Percentiles rank a stretch among this genome's conserved stretches.
Conservation (phyloP, 2,329 filamentous ascomycete species). For the Penicillium sp. region DNA sequence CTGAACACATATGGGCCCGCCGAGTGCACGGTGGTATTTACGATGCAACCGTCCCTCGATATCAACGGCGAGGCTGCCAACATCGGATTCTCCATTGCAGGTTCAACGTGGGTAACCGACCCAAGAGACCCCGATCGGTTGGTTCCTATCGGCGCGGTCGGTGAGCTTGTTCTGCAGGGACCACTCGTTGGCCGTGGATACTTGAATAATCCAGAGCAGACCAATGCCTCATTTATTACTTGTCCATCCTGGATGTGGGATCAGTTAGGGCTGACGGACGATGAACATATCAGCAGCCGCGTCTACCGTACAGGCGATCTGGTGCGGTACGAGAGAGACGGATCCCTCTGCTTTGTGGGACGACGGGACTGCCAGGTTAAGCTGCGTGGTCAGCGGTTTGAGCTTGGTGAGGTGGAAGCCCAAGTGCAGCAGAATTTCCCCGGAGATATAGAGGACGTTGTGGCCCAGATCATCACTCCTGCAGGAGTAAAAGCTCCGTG, state of each 20-base stretch:
- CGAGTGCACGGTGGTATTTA: conserved; percentile 9
- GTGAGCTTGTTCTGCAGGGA: conserved; percentile 46
- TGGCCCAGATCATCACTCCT: too few relatives aligned
- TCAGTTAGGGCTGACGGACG: not conserved
- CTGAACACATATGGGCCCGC: conserved; percentile 13
- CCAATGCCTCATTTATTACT: conserved; percentile 24
- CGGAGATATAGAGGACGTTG: too few relatives aligned
- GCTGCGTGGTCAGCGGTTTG: conserved; percentile 56
- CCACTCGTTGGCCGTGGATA: conserved; percentile 44
- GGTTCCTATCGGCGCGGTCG: conserved; percentile 40
- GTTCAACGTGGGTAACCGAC: conserved; percentile 35
- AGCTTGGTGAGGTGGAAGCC: not conserved
- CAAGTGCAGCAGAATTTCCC: too few relatives aligned
- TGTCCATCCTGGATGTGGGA: conserved; percentile 15
- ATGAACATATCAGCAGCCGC: not conserved
- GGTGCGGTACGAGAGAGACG: conserved; percentile 17
- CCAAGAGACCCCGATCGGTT: conserved; percentile 23
- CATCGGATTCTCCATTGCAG: conserved; percentile 7
- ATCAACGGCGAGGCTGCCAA: not conserved
- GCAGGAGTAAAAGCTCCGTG: too few relatives aligned
- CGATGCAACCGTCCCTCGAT: not conserved
- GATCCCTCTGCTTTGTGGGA: conserved; percentile 40
- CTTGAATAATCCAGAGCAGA: conserved; percentile 29
- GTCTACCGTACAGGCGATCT: conserved; percentile 27
- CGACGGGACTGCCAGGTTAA: conserved; percentile 64